Percentiles rank a stretch among this genome's conserved stretches.
Conservation (phyloP, 2,329 filamentous ascomycete species). For the Epichloe gansuensis region DNA sequence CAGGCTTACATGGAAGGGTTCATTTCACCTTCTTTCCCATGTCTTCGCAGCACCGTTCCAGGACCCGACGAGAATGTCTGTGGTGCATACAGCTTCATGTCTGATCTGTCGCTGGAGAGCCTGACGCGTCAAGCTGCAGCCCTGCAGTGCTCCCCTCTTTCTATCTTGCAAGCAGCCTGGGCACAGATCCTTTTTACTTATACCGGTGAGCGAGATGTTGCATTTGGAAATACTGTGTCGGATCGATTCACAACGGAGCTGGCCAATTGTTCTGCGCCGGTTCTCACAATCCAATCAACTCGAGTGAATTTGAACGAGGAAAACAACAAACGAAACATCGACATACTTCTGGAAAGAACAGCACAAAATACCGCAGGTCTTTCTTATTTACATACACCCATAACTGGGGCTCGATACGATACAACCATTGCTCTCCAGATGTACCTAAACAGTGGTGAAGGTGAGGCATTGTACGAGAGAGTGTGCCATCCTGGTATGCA, state of each 20-base stretch:
- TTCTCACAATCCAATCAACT: background rate
- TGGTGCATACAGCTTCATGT: slow-evolving; percentile 6
- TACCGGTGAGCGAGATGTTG: slow-evolving; percentile 19
- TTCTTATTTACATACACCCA: background rate
- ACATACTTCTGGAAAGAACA: background rate
- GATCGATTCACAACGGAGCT: slow-evolving; percentile 8
- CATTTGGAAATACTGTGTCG: slow-evolving; percentile 22
- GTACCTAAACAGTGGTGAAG: slow-evolving; percentile 7
- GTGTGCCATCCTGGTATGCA: background rate
- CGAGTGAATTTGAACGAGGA: background rate
- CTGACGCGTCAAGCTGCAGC: slow-evolving; percentile 10
- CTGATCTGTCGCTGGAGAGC: slow-evolving; percentile 5
- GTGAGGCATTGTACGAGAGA: background rate
- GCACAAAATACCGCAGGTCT: background rate
- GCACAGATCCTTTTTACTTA: slow-evolving; percentile 21
- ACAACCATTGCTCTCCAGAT: slow-evolving; percentile 23
- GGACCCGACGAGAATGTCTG: background rate
- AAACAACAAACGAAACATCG: background rate
- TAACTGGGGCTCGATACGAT: slow-evolving; percentile 16
- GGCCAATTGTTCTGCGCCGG: background rate
- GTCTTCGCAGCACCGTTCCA: background rate
- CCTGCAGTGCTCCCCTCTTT: slow-evolving; percentile 17
- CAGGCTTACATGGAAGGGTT: slow-evolving; percentile 9
- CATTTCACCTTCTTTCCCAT: slow-evolving; percentile 6
- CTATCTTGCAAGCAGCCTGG: slow-evolving; percentile 24